Percentiles rank a stretch among this genome's conserved stretches.
Conservation (phyloP, 2,329 filamentous ascomycete species). For the Fusarium sambucinum region DNA sequence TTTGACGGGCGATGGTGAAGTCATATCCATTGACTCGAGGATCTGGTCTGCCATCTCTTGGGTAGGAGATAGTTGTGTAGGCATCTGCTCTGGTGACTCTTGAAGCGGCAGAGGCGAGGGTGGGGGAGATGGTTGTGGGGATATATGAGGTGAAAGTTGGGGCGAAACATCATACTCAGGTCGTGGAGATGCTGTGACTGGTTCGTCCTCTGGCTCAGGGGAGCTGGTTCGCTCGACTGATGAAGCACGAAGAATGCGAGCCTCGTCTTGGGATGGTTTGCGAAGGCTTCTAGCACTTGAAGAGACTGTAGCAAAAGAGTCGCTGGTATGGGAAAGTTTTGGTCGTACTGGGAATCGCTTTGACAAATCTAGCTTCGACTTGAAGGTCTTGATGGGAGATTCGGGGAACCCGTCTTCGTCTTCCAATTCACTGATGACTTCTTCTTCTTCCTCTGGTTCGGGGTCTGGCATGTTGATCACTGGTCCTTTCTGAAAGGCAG, state of each 20-base stretch:
- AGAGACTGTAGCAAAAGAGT: conserved; percentile 41
- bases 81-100: conserved; percentile 15
- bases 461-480: conserved; percentile 10
- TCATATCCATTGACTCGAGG: conserved; percentile 65
- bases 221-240: conserved; percentile 40
- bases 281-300: conserved; percentile 37
- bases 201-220: conserved; percentile 38
- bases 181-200: conserved; percentile 29
- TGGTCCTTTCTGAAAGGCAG: neutral
- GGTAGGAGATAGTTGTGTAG: conserved; percentile 47
- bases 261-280: conserved; percentile 38
- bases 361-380: conserved; percentile 35
- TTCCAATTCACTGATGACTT: conserved; percentile 63
- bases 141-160: conserved; percentile 16
- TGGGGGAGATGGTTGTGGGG: conserved; percentile 8
- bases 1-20: conserved; percentile 70
- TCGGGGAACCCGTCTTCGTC: conserved; percentile 54
- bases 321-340: conserved; percentile 43
- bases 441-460: conserved; percentile 47
- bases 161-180: conserved; percentile 25
- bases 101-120: conserved; percentile 25
- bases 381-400: conserved; percentile 45
- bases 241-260: conserved; percentile 32
- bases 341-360: conserved; percentile 46
- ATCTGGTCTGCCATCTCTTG: conserved; percentile 69